These are phyloP conservation scores for Suillus occidentalis DNA, from an alignment of 768 basidiomycete genomes.

Conservation along the genomic window DNA sequence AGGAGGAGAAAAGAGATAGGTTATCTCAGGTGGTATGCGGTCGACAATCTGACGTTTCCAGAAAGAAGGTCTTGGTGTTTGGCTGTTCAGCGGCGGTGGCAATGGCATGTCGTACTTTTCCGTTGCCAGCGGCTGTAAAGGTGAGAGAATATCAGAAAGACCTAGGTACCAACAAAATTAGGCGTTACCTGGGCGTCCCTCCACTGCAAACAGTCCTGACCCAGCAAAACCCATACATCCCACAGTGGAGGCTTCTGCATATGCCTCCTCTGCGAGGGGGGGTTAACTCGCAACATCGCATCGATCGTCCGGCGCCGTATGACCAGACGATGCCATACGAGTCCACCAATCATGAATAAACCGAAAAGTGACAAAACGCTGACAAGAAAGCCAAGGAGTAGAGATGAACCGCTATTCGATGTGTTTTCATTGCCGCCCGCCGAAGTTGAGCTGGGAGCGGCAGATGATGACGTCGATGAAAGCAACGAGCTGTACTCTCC, in stretches of 20 bases:
- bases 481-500: conserved; percentile 1
- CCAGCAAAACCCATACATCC: conserved; percentile 21
- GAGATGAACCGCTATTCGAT: conserved; percentile 13
- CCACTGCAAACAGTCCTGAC: conserved; percentile 15
- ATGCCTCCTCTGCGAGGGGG: not conserved
- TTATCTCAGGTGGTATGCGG: conserved; percentile 26
- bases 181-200: conserved; percentile 21
- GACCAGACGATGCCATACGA: conserved; percentile 35
- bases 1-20: conserved; percentile 25
- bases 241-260: conserved; percentile 22
- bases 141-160: not conserved
- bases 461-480: conserved; percentile 8
- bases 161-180: conserved; percentile 17
- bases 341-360: conserved; percentile 30
- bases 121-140: conserved; percentile 26
- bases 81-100: conserved; percentile 4
- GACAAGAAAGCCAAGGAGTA: conserved; percentile 34
- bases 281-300: conserved; percentile 12
- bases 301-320: conserved; percentile 29
- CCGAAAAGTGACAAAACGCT: conserved; percentile 31
- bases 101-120: conserved; percentile 7
- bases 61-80: conserved; percentile 12
- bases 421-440: not conserved
- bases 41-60: conserved; percentile 22
- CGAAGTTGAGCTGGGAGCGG: not conserved